Evolutionary conservation across 495 filamentous ascomycete genomes (phyloP).

Genomic region (Penicillium chermesinum): DNA sequence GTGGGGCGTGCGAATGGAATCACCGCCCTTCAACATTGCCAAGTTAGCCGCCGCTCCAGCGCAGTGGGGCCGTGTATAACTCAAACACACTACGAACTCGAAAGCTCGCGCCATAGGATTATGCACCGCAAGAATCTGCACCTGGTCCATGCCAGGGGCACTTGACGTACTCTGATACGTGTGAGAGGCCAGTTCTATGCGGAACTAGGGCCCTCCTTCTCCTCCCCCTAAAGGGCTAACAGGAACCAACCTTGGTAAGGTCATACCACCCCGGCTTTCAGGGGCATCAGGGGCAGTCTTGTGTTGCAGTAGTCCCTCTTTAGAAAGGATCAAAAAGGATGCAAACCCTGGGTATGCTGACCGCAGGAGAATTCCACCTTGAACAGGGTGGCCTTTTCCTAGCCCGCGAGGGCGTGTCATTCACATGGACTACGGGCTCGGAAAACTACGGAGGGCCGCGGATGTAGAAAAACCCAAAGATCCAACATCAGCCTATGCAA

Average conservation of each 20-base stretch:
- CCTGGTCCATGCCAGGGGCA: not conserved
- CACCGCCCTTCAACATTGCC: constrained; percentile 6
- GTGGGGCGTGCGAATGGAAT: not conserved
- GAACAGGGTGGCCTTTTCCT: too few relatives aligned
- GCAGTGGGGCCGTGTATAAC: constrained; percentile 16
- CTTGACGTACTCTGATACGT: not conserved
- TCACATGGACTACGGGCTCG: too few relatives aligned
- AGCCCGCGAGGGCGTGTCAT: too few relatives aligned
- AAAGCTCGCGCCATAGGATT: constrained; percentile 7
- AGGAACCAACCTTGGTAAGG: not conserved
- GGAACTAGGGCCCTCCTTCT: not conserved
- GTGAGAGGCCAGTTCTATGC: not conserved
- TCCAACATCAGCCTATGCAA: too few relatives aligned
- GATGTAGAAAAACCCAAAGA: too few relatives aligned
- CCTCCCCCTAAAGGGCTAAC: not conserved
- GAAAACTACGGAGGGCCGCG: too few relatives aligned
- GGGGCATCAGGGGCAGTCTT: not conserved
- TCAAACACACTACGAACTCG: constrained; percentile 32
- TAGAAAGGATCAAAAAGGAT: too few relatives aligned
- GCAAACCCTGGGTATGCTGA: not conserved
- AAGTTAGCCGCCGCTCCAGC: constrained; percentile 20
- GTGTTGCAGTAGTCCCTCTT: too few relatives aligned
- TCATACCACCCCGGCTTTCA: not conserved
- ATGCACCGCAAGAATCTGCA: not conserved
- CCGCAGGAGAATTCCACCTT: not conserved